Percentiles rank a stretch among this genome's conserved stretches.
phyloP scores from a whole-genome alignment of 2,329 filamentous ascomycete species.

The Penicillium sp. region DNA sequence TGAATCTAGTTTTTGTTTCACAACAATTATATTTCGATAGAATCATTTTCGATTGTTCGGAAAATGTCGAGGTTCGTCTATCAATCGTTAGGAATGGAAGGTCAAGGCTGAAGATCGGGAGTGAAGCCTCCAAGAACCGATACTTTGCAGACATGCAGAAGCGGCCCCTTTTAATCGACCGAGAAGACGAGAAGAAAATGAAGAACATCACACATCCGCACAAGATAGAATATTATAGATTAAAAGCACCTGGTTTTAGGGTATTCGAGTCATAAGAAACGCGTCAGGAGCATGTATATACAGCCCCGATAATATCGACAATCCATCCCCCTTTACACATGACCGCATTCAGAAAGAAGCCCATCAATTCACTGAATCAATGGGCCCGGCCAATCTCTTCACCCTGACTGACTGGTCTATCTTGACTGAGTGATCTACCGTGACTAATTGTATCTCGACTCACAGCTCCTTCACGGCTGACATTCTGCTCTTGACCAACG shows the following conservation, averaged over 20 bases:
- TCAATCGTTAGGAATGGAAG: no score
- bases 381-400: constrained; percentile 16
- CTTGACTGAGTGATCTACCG: not conserved
- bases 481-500: not conserved
- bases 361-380: not conserved
- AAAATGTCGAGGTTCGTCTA: no score
- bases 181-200: not conserved
- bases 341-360: no score
- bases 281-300: not conserved
- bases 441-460: not conserved
- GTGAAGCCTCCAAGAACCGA: no score
- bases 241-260: not conserved
- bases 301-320: not conserved
- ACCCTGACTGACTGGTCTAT: not conserved
- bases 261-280: not conserved
- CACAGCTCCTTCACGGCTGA: not conserved
- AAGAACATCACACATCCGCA: not conserved
- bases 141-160: no score
- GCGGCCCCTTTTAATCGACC: no score
- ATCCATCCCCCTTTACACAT: not conserved
- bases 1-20: no score
- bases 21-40: no score
- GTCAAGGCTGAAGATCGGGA: no score
- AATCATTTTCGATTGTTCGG: no score
- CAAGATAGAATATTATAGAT: not conserved